These are phyloP conservation scores for Cinnamomum chago DNA, from an alignment of 164 flowering plant species.

Conservation along the genomic window DNA sequence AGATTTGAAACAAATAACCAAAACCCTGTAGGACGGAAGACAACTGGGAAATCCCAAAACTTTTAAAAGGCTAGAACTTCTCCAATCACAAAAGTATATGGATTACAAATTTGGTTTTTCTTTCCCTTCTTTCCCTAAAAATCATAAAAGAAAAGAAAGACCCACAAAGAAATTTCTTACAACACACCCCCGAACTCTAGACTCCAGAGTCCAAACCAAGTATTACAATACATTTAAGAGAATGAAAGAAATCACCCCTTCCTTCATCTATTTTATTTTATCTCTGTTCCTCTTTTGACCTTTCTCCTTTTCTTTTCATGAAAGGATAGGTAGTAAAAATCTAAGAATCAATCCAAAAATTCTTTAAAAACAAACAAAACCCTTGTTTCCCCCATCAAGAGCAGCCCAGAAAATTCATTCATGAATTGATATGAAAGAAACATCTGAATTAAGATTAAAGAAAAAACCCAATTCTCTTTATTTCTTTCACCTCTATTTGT, in stretches of 20 bases:
- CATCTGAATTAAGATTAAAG: background rate
- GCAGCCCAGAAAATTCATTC: background rate
- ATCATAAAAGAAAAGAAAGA: background rate
- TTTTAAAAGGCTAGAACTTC: too few species aligned
- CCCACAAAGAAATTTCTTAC: background rate
- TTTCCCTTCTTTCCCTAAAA: background rate
- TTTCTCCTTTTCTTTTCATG: too few species aligned
- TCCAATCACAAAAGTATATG: too few species aligned
- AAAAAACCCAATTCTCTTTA: background rate
- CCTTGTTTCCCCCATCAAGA: background rate
- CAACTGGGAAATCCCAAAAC: background rate
- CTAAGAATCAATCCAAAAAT: background rate
- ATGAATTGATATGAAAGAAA: background rate
- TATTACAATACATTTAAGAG: background rate
- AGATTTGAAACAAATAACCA: too few species aligned
- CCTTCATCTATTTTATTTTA: too few species aligned
- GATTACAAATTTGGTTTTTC: background rate
- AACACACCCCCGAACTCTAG: background rate
- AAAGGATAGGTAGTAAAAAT: background rate
- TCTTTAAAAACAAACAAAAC: background rate
- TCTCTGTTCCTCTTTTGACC: too few species aligned
- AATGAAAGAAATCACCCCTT: too few species aligned
- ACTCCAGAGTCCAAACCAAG: background rate
- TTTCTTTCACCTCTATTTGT: background rate
- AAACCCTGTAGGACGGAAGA: too few species aligned